Base-by-base conservation (phyloP, 1,139 yeast genomes). In the Yarrowia galli region DNA sequence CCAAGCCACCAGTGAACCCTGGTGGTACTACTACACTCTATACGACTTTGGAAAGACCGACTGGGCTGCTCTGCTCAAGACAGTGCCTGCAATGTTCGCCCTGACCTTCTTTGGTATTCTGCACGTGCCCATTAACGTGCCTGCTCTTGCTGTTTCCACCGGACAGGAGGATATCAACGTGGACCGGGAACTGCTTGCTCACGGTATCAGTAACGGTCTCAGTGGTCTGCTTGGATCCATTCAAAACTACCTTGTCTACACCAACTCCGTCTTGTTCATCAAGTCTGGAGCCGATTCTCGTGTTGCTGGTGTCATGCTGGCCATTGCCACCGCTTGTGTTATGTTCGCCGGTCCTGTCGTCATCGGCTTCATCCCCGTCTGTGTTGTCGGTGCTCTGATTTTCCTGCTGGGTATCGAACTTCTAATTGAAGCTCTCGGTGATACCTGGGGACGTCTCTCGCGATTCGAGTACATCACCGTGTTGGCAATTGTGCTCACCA, bases 61-160 rank as follows among this genome's bases (percentile, higher is more conserved):
- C 75, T 91, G 97, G 93, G 75, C 81, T 72, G 84, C 89, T 42
- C 83, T 95, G 45, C 68, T 87, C 2, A 81, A 84, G 69, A 92
- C 93, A 73, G 71, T 92, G 18, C 99, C 99, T 9, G 89, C 97
- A 5, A 95, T 95, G 98, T 80, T 95, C 70, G 99, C 99, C 0
- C 81, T 95, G 71, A 93, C 99, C 0, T 95, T 95, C 76, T 95
- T 95, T 75, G 99, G 99, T 6, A 89, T 95, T 56, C 80, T 95
- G 67, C 99, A 95, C 75, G 99, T 95, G 15, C 99, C 99, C 6
- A 95, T 95, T 71, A 95, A 95, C 76, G 98, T 95, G 9, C 99
- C 99, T 2, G 98, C 99, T 0, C 82, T 95, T 68, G 98, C 98
- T 0, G 96, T 95, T 20, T 89, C 97, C 2, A 85, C 91, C 5